Evolutionary conservation across 2,329 filamentous ascomycete genomes (phyloP).

Genomic region (Aspergillus pseudonomiae): DNA sequence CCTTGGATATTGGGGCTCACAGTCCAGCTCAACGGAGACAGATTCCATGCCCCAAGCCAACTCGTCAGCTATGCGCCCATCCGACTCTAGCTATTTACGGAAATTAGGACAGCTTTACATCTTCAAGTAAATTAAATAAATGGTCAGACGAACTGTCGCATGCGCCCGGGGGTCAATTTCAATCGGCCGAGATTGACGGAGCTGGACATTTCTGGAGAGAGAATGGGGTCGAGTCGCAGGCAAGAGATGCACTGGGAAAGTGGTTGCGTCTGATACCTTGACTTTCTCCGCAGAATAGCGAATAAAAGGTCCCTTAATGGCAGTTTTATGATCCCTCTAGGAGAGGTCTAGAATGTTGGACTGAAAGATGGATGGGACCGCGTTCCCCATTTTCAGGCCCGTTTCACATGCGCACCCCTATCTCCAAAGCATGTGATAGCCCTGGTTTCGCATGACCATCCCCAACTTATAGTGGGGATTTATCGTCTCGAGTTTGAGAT

Average conservation of each 20-base stretch:
- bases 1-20: slow-evolving; percentile 33
- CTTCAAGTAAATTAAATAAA: slow-evolving; percentile 62
- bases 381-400: neutral
- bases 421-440: neutral
- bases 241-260: slow-evolving; percentile 42
- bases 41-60: slow-evolving; percentile 47
- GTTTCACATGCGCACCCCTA: neutral
- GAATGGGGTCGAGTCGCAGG: slow-evolving; percentile 48
- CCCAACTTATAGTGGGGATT: neutral
- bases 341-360: neutral
- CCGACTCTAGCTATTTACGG: slow-evolving; percentile 74
- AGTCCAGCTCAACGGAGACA: slow-evolving; percentile 31
- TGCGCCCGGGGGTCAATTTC: slow-evolving; percentile 51
- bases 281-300: slow-evolving; percentile 2
- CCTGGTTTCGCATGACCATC: neutral
- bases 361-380: neutral
- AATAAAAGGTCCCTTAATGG: neutral
- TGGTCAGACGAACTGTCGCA: slow-evolving; percentile 65
- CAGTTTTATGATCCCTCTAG: neutral
- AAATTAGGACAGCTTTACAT: slow-evolving; percentile 73
- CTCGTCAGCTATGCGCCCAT: slow-evolving; percentile 58
- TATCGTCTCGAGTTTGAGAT: neutral
- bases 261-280: slow-evolving; percentile 40
- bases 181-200: slow-evolving; percentile 51
- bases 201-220: slow-evolving; percentile 69